phyloP scores from a whole-genome alignment of 1,139 yeast genomes.

The Kodamaea anthophila region DNA sequence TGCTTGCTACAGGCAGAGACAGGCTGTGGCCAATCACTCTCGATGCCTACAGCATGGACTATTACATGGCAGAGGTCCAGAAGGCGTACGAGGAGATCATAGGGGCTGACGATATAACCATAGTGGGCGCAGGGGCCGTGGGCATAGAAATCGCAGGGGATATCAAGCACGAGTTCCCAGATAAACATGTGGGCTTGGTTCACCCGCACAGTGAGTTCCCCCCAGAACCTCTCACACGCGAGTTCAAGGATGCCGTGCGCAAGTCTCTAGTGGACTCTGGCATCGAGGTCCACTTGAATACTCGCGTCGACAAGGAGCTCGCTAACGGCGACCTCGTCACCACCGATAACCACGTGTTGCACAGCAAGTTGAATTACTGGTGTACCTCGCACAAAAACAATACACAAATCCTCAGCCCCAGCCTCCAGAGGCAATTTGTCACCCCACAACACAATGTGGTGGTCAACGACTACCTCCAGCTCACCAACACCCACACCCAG shows the following conservation, averaged over 20 bases:
- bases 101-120: slow-evolving; percentile 20
- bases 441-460: slow-evolving; percentile 22
- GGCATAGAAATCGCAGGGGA: slow-evolving; percentile 48
- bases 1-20: slow-evolving; percentile 47
- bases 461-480: slow-evolving; percentile 35
- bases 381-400: slow-evolving; percentile 40
- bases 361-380: slow-evolving; percentile 38
- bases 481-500: slow-evolving; percentile 13
- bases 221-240: slow-evolving; percentile 33
- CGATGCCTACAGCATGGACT: slow-evolving; percentile 22
- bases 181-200: slow-evolving; percentile 30
- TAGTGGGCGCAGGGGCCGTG: slow-evolving; percentile 48
- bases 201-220: slow-evolving; percentile 38
- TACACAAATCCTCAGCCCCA: slow-evolving; percentile 19
- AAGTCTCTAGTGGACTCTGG: slow-evolving; percentile 22
- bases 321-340: slow-evolving; percentile 27
- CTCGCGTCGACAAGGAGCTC: slow-evolving; percentile 21
- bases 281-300: slow-evolving; percentile 14
- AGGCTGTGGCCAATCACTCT: slow-evolving; percentile 55
- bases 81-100: slow-evolving; percentile 20
- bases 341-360: slow-evolving; percentile 22
- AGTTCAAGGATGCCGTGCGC: slow-evolving; percentile 23
- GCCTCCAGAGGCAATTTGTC: slow-evolving; percentile 17
- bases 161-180: slow-evolving; percentile 29
- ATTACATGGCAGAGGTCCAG: slow-evolving; percentile 29